Base-by-base conservation (phyloP, 805 yeast genomes). In the Candida xyloterini region DNA sequence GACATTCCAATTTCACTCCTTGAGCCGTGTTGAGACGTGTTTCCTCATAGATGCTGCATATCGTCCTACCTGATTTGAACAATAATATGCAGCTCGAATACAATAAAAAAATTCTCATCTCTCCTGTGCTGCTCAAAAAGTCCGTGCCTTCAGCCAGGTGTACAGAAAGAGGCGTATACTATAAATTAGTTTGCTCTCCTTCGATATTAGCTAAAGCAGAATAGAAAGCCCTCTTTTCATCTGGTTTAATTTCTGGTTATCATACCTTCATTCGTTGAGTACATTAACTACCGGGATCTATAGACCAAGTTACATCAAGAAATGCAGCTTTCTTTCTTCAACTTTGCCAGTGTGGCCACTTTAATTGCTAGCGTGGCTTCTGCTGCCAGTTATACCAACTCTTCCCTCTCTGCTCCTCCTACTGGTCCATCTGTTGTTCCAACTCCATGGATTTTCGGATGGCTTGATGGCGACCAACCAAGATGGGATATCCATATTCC, bases 301-400 rank as follows among this genome's bases (percentile, higher is more conserved):
- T 15, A 32, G 28, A 22, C 32, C 32, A 20, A 20, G 4, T 30
- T 18, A 21, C 27, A 20, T 18, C 26, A 16, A 4, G 10, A 21
- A 31, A 53, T 53, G 54, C 50, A 44, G 50, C 48, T 50, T 36
- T 39, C 51, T 15, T 29, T 49, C 26, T 42, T 53, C 23, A 39
- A 51, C 31, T 30, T 47, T 15, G 45, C 52, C 24, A 38, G 48
- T 31, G 27, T 48, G 27, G 43, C 43, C 21, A 30, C 46, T 26
- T 28, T 40, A 21, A 34, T 43, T 30, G 45, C 52, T 13, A 46
- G 46, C 30, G 30, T 39, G 26, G 48, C 45, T 29, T 41, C 51
- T 26, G 51, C 52, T 30, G 51, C 51, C 23, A 18, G 42, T 10
- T 46, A 34, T 44, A 14, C 51, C 26, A 54, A 51, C 53, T 31